phyloP scores from a whole-genome alignment of 176 grass and related monocot genomes.

The Alloteropsis semialata region DNA sequence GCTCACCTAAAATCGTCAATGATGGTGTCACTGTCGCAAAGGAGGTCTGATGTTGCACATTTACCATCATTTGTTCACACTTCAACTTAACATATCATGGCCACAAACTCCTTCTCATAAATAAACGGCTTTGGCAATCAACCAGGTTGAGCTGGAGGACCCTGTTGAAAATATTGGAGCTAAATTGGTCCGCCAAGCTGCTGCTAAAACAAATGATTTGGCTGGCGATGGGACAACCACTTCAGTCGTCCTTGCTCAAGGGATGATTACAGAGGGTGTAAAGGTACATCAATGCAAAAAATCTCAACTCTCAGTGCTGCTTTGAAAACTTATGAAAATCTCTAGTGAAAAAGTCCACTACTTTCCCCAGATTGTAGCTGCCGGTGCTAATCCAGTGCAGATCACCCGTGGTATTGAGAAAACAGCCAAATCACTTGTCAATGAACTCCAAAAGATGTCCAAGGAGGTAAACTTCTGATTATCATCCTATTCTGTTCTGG shows the following conservation, averaged over 20 bases:
- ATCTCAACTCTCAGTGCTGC: not conserved
- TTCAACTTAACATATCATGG: not conserved
- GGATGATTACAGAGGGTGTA: conserved; percentile 60
- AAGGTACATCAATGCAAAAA: conserved; percentile 41
- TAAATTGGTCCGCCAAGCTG: conserved; percentile 81
- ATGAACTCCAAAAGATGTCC: conserved; percentile 53
- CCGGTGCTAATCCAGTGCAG: conserved; percentile 69
- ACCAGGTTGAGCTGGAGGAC: conserved; percentile 81
- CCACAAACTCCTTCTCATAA: not conserved
- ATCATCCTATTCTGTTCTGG: not conserved
- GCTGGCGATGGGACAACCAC: conserved; percentile 68
- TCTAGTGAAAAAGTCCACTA: not conserved
- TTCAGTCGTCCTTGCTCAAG: conserved; percentile 60
- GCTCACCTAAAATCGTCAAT: conserved; percentile 64
- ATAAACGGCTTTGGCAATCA: not conserved
- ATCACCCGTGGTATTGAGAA: conserved; percentile 66
- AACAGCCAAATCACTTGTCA: conserved; percentile 48
- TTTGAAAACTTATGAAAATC: not conserved
- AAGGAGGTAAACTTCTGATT: conserved; percentile 43
- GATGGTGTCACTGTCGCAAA: conserved; percentile 52
- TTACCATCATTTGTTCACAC: not conserved
- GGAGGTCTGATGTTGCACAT: not conserved
- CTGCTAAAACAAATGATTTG: conserved; percentile 68
- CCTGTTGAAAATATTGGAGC: conserved; percentile 94
- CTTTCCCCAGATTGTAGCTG: conserved; percentile 41